Evolutionary conservation across 352 stramenopile species (phyloP).

Genomic region (Peronosclerospora sorghi): DNA sequence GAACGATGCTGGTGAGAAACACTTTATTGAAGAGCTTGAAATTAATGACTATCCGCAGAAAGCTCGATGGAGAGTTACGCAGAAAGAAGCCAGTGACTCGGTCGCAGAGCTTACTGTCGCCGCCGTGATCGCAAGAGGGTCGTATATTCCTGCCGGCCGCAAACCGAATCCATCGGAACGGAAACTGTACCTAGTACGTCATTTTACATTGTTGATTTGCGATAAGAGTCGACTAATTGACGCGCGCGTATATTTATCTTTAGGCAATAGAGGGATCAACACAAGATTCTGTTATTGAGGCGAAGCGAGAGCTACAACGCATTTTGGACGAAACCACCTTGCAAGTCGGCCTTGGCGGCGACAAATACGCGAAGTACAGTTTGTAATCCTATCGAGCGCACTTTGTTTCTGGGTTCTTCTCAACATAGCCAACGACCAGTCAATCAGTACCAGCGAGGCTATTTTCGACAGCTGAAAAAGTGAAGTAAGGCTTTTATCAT

Average conservation of each 20-base stretch:
- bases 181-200: constrained; percentile 82
- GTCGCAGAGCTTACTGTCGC: constrained; percentile 83
- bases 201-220: neutral
- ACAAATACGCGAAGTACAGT: constrained; percentile 87
- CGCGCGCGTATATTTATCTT: neutral
- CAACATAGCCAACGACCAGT: constrained; percentile 1
- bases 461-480: too few species aligned
- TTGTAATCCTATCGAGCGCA: constrained; percentile 37
- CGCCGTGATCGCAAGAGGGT: constrained; percentile 84
- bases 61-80: constrained; percentile 79
- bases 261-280: constrained; percentile 75
- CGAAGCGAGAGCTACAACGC: constrained; percentile 68
- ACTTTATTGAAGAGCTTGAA: constrained; percentile 86
- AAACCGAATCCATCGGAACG: constrained; percentile 77
- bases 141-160: constrained; percentile 74
- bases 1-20: constrained; percentile 28
- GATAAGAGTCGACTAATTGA: neutral
- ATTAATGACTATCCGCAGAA: constrained; percentile 93
- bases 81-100: constrained; percentile 79
- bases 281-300: constrained; percentile 60
- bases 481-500: too few species aligned
- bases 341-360: constrained; percentile 72
- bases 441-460: constrained; percentile 2
- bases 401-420: constrained; percentile 6
- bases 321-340: constrained; percentile 85